Conservation (phyloP, 345 rosid genomes). For the Salix koriyanagi region DNA sequence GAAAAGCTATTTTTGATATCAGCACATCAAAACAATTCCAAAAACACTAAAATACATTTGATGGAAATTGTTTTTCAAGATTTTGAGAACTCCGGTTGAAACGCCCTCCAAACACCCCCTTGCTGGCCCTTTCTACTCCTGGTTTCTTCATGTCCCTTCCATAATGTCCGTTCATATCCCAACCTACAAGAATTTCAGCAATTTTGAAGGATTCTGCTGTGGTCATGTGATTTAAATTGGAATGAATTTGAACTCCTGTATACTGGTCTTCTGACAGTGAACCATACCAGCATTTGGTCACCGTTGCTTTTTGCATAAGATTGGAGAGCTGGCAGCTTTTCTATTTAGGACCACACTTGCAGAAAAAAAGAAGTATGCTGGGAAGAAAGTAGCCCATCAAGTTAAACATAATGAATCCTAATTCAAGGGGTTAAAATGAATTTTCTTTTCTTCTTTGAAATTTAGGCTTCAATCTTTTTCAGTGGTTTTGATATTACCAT, state of each 20-base stretch:
- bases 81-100: too few relatives aligned
- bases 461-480: not conserved
- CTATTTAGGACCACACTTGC: not conserved
- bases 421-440: not conserved
- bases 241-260: not conserved
- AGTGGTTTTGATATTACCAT: not conserved
- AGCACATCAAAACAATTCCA: too few relatives aligned
- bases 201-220: not conserved
- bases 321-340: not conserved
- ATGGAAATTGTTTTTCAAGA: too few relatives aligned
- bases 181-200: not conserved
- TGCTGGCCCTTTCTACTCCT: not conserved
- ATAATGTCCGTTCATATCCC: not conserved
- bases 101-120: too few relatives aligned
- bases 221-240: not conserved
- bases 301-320: not conserved
- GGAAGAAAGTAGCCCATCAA: not conserved
- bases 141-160: not conserved
- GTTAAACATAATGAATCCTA: not conserved
- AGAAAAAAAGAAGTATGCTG: not conserved
- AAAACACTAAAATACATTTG: too few relatives aligned
- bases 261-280: not conserved
- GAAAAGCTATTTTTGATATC: too few relatives aligned
- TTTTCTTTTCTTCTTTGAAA: not conserved
- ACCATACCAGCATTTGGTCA: not conserved